Base-by-base conservation (phyloP, 1,284 basidiomycete genomes). In the Fomitiporia mediterranea region DNA sequence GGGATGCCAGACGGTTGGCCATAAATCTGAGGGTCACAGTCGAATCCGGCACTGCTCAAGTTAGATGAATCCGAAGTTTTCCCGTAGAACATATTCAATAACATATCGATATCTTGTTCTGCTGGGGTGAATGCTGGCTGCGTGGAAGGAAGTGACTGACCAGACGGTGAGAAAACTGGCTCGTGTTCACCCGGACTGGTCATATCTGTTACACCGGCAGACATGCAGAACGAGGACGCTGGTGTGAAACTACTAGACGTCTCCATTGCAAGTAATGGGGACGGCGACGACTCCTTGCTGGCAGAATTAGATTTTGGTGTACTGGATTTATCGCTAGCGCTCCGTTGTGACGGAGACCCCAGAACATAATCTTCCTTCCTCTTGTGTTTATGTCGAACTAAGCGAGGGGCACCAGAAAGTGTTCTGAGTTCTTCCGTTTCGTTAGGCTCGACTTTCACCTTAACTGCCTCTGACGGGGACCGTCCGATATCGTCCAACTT, bases 381-480 rank as follows among this genome's bases (percentile, higher is more conserved):
- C 32, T 11, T 49, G 11, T 35, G 34, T 19, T 15, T 25, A 19
- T 15, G 23, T 7, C 30, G 50, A n/a, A 51, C 47, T 17, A 43
- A 34, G 4, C 54, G 54, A 25, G 47, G 28, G 7, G 49, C 37
- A 15, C 50, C 55, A 7, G 23, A 50, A 19, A 52, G 35, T 2
- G 53, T 47, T 23, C 25, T 46, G 15, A 52, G 43, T 32, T 57
- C 55, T 15, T 52, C 23, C 7, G 28, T 40, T 7, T 39, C 51
- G 23, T 52, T 35, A 17, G 37, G 19, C 11, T 57, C 55, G 13
- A 30, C 50, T 46, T 57, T 48, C 9, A 23, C 19, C 6, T 15
- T 30, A 2, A 28, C 17, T 28, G 30, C 15, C 25, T 15, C 44
- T 8, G 25, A 15, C 15, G 44, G 27, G 15, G 25, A 3, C 27